Evolutionary conservation across 306 rosid species (phyloP), one percentile per base, ranked within the genome.

Genomic region (Begonia fuchsioides): DNA sequence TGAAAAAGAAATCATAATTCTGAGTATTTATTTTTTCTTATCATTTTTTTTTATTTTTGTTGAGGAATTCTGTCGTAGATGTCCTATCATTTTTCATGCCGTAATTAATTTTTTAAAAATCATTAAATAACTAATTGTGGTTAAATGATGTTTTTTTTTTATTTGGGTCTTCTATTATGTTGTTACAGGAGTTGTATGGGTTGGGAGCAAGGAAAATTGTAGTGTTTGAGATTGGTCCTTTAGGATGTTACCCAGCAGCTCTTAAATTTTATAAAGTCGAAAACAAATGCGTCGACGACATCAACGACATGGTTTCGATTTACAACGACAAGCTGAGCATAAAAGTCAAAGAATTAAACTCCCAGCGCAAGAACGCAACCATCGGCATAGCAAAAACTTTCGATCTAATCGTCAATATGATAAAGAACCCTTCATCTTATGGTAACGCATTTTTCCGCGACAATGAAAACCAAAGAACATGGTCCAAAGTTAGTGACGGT

Each of bases 361-460:
- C 40, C 19, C 43, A 9, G 12, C 26, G 9, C 1, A 43, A 19
- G 20, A 17, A 54, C 15, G 13, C 13, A 20, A 11, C 45, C 39
- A 16, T 54, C 14, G 7, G n/a, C 39, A 19, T 43, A 7, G 59
- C 18, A 19, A 54, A 43, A 54, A n/a, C 13, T 3, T 54, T 11
- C 12, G 20, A 12, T 44, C 18, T 43, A 38, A 20, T 54, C 40
- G 1, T 9, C 10, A 38, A 43, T 16, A 43, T 54, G 48, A 3
- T 18, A 9, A 39, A 54, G 17, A 43, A 47, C 18, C 59, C 59
- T 17, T 54, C 49, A 14, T 12, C 14, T 3, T 54, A 54, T 14
- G 59, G 59, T 43, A 43, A 18, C 12, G 45, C 14, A 41, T 10
- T 41, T 41, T 41, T 6, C 12, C n/a, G 12, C 10, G 12, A 41